These are phyloP conservation scores for Epichloe sp. DNA, from an alignment of 2,329 filamentous ascomycete species.

Conservation along the genomic window DNA sequence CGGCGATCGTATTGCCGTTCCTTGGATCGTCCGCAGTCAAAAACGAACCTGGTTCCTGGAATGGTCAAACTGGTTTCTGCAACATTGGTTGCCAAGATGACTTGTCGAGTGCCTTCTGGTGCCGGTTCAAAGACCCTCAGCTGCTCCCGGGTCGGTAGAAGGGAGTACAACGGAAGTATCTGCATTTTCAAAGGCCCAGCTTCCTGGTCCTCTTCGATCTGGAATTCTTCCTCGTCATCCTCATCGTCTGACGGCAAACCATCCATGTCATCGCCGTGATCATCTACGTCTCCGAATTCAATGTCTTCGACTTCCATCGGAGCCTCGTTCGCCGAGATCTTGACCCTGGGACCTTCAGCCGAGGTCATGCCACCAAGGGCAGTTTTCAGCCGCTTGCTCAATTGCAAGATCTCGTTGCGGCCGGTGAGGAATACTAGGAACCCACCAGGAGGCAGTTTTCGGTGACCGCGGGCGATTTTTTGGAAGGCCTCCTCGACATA, in stretches of 20 bases:
- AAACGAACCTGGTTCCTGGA: slow-evolving; percentile 87
- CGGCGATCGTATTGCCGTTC: slow-evolving; percentile 78
- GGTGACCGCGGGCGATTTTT: slow-evolving; percentile 71
- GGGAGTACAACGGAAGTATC: slow-evolving; percentile 84
- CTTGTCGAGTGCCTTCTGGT: slow-evolving; percentile 69
- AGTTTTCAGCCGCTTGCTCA: slow-evolving; percentile 68
- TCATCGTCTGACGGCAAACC: slow-evolving; percentile 44
- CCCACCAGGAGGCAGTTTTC: slow-evolving; percentile 76
- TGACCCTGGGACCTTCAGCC: slow-evolving; percentile 51
- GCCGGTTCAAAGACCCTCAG: slow-evolving; percentile 77
- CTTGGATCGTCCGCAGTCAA: slow-evolving; percentile 86
- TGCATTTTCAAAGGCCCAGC: slow-evolving; percentile 62
- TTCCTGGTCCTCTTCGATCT: slow-evolving; percentile 50
- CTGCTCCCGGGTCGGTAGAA: slow-evolving; percentile 82
- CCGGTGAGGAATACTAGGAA: slow-evolving; percentile 93
- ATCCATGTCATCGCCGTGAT: slow-evolving; percentile 47
- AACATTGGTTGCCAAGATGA: slow-evolving; percentile 90
- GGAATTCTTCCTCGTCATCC: slow-evolving; percentile 46
- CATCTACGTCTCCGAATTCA: slow-evolving; percentile 60
- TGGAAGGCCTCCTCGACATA: slow-evolving; percentile 83
- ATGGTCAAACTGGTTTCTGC: slow-evolving; percentile 97
- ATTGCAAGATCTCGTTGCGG: slow-evolving; percentile 74
- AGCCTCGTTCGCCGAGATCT: slow-evolving; percentile 62
- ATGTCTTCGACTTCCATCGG: slow-evolving; percentile 78
- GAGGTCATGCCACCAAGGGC: slow-evolving; percentile 46